These are phyloP conservation scores for Fraxinus quadrangulata DNA, from an alignment of 257 asterid genomes.

Conservation along the genomic window DNA sequence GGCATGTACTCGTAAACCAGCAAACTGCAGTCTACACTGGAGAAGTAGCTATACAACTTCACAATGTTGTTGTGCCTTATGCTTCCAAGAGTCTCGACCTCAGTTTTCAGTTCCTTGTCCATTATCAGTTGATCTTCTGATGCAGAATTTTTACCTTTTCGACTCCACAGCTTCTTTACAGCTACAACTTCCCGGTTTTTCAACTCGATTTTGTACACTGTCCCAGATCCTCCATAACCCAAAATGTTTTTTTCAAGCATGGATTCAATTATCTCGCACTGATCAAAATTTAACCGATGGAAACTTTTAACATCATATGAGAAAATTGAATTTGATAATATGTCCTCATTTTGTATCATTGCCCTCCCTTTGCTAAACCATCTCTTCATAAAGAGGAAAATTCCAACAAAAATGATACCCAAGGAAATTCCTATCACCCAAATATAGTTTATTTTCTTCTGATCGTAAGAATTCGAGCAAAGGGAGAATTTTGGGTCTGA, in stretches of 20 bases:
- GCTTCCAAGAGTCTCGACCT: conserved; percentile 89
- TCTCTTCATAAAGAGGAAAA: conserved; percentile 44
- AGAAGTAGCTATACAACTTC: conserved; percentile 75
- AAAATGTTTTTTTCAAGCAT: conserved; percentile 87
- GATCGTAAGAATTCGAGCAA: conserved; percentile 40
- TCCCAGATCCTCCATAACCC: conserved; percentile 93
- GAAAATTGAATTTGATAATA: conserved; percentile 52
- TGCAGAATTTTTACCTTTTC: conserved; percentile 44
- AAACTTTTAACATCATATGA: conserved; percentile 80
- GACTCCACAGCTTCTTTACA: conserved; percentile 85
- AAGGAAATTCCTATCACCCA: conserved; percentile 55
- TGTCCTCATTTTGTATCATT: conserved; percentile 47
- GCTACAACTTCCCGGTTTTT: conserved; percentile 70
- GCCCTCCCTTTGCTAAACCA: conserved; percentile 48
- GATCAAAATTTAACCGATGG: conserved; percentile 78
- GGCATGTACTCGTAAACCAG: conserved; percentile 85
- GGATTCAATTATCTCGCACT: conserved; percentile 67
- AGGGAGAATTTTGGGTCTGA: conserved; percentile 32
- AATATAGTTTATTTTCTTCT: conserved; percentile 39
- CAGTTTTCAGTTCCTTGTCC: conserved; percentile 75
- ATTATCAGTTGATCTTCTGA: conserved; percentile 40
- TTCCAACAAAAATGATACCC: conserved; percentile 53
- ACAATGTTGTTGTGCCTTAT: conserved; percentile 92
- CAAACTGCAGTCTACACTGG: conserved; percentile 63
- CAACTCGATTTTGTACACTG: conserved; percentile 74